Evolutionary conservation across 306 rosid species (phyloP).

Genomic region (Vigna trinervia): DNA sequence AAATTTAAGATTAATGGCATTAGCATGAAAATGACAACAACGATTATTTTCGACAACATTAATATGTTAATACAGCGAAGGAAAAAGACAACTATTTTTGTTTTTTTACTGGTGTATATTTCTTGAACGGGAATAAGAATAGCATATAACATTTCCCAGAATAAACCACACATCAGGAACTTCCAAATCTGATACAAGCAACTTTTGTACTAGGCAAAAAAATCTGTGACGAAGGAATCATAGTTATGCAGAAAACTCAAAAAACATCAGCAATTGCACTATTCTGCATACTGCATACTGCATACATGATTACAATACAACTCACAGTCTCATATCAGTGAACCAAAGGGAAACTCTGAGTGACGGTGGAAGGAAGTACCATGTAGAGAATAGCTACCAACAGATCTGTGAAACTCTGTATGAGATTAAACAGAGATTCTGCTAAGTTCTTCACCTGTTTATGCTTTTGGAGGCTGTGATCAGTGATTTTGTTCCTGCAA

Average conservation of each 20-base stretch:
- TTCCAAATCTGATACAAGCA: neutral
- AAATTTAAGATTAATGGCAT: neutral
- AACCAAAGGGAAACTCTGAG: slow-evolving; percentile 41
- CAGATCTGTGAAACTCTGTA: slow-evolving; percentile 35
- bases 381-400: slow-evolving; percentile 28
- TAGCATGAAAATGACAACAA: neutral
- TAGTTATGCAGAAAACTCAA: neutral
- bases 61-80: too few relatives aligned
- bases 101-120: too few relatives aligned
- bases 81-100: too few relatives aligned
- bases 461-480: neutral
- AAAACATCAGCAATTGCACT: slow-evolving; percentile 6
- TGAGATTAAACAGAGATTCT: slow-evolving; percentile 1
- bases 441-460: slow-evolving; percentile 26
- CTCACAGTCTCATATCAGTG: neutral
- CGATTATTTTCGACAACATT: too few relatives aligned
- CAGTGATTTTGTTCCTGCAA: slow-evolving; percentile 45
- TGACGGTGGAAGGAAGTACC: slow-evolving; percentile 33
- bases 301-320: neutral
- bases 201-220: neutral
- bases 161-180: neutral
- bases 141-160: neutral
- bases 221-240: neutral
- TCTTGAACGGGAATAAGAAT: neutral
- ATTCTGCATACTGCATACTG: slow-evolving; percentile 1